These are phyloP conservation scores for Hordeum vulgare DNA, from an alignment of 176 grass and related monocot species.

Conservation along the genomic window DNA sequence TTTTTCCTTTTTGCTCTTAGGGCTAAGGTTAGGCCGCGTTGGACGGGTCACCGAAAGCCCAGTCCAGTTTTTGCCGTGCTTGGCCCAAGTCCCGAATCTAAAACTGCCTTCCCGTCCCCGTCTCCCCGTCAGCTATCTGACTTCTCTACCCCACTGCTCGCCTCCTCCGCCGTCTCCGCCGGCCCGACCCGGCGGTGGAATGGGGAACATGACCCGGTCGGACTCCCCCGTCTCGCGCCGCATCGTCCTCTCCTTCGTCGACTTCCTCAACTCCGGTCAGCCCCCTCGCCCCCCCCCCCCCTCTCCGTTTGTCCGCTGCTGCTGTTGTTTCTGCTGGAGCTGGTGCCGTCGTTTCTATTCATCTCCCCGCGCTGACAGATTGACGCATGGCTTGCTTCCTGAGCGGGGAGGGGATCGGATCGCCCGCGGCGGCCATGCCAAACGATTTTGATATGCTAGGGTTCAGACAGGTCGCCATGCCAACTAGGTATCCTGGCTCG, in stretches of 20 bases:
- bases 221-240: slow-evolving; percentile 63
- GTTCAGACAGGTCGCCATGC: not conserved
- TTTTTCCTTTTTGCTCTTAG: too few species aligned
- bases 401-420: not conserved
- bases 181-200: not conserved
- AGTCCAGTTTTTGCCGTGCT: not conserved
- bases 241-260: slow-evolving; percentile 69
- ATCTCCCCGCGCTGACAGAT: not conserved
- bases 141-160: not conserved
- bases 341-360: not conserved
- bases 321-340: too few species aligned
- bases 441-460: not conserved
- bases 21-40: too few species aligned
- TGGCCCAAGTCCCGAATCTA: not conserved
- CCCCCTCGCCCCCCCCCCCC: not conserved
- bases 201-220: slow-evolving; percentile 44
- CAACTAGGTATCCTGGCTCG: not conserved
- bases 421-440: not conserved
- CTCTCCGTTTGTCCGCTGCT: not conserved
- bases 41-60: not conserved
- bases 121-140: not conserved
- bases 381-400: not conserved
- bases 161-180: not conserved
- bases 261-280: slow-evolving; percentile 76
- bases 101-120: not conserved